These are phyloP conservation scores for Logfia minima DNA, from an alignment of 129 eudicot genomes.

Conservation along the genomic window DNA sequence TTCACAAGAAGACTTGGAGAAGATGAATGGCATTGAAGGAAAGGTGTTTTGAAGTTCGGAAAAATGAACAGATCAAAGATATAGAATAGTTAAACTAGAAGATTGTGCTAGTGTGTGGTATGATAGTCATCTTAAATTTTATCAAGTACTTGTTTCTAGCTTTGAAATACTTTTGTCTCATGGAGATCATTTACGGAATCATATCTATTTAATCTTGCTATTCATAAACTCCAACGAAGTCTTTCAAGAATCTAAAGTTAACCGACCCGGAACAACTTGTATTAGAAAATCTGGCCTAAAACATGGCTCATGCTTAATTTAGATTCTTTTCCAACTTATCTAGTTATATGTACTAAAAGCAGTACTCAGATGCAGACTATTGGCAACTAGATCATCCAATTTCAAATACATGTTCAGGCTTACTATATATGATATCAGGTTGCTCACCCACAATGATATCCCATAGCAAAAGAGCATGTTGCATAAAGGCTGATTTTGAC, in stretches of 20 bases:
- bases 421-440: neutral
- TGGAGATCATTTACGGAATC: too few species aligned
- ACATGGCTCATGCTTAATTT: neutral
- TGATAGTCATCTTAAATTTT: neutral
- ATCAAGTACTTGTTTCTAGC: neutral
- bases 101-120: slow-evolving; percentile 28
- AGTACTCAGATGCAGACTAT: too few species aligned
- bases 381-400: too few species aligned
- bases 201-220: too few species aligned
- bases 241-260: too few species aligned
- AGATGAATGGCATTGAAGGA: slow-evolving; percentile 48
- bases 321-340: neutral
- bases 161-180: neutral
- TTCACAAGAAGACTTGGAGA: slow-evolving; percentile 84
- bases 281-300: too few species aligned
- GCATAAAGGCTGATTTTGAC: neutral
- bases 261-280: too few species aligned
- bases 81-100: slow-evolving; percentile 3
- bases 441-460: neutral
- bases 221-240: too few species aligned
- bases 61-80: neutral
- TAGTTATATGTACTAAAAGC: too few species aligned
- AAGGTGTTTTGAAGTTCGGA: slow-evolving; percentile 55
- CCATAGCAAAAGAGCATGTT: neutral
- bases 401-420: neutral